phyloP scores from a whole-genome alignment of 2,329 filamentous ascomycete species.

The Ophiostoma sp. region DNA sequence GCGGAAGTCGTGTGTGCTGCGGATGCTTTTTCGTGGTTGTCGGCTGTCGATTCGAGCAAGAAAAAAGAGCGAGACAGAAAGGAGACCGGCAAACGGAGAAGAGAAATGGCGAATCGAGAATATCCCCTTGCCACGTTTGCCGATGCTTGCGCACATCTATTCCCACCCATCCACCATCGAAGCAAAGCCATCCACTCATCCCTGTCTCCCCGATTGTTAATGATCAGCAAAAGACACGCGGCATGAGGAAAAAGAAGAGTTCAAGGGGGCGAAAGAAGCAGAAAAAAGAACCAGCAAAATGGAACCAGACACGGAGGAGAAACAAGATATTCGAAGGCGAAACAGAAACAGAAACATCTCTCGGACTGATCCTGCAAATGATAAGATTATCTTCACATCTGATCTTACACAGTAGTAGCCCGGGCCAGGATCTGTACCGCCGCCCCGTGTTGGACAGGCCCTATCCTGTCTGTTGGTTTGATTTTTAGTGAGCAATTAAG shows the following conservation, averaged over 20 bases:
- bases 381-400: conserved; percentile 13
- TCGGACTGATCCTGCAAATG: not conserved
- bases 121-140: not conserved
- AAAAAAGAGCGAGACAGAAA: not conserved
- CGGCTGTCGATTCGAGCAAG: not conserved
- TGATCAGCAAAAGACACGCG: not conserved
- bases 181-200: not conserved
- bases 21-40: not conserved
- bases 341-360: not conserved
- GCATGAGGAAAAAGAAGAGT: not conserved
- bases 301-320: not conserved
- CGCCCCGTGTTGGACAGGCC: not conserved
- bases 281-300: not conserved
- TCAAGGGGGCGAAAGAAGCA: not conserved
- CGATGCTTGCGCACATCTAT: not conserved
- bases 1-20: not conserved
- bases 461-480: not conserved
- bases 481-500: not conserved
- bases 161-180: not conserved
- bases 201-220: not conserved
- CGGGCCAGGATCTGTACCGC: not conserved
- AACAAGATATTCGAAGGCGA: not conserved
- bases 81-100: not conserved
- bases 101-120: not conserved
- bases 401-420: not conserved